Evolutionary conservation across 2,329 filamentous ascomycete species (phyloP).

Genomic region (Boeremia lycopersici): DNA sequence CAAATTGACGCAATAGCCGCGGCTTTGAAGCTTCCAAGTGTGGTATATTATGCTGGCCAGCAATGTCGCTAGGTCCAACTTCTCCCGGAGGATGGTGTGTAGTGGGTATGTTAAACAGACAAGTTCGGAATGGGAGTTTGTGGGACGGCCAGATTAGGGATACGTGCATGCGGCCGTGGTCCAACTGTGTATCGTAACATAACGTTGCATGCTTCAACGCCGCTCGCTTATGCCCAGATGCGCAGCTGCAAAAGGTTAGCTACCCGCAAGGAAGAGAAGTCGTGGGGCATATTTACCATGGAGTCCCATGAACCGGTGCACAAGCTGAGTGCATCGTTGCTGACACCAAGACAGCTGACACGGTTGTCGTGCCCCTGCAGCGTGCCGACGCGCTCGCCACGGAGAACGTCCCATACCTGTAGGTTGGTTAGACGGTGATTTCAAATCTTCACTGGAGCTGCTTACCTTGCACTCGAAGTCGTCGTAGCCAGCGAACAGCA

Average conservation of each 20-base stretch:
- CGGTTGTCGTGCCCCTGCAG: slow-evolving; percentile 98
- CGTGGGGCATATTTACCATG: slow-evolving; percentile 69
- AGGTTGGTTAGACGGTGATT: slow-evolving; percentile 20
- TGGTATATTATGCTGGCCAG: slow-evolving; percentile 42
- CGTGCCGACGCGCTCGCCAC: slow-evolving; percentile 95
- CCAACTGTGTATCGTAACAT: slow-evolving; percentile 41
- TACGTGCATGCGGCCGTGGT: slow-evolving; percentile 38
- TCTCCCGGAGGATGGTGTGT: slow-evolving; percentile 28
- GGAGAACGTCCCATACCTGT: slow-evolving; percentile 96
- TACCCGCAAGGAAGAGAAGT: slow-evolving; percentile 4
- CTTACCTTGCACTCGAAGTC: slow-evolving; percentile 99
- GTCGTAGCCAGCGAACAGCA: slow-evolving; percentile 96
- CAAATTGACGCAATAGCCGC: slow-evolving; percentile 32
- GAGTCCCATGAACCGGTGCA: slow-evolving; percentile 99
- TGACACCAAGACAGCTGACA: slow-evolving; percentile 97
- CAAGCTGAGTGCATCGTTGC: slow-evolving; percentile 98
- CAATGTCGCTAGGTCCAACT: slow-evolving; percentile 28
- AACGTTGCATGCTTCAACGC: slow-evolving; percentile 30
- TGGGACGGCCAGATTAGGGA: slow-evolving; percentile 28
- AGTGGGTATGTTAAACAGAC: slow-evolving; percentile 40
- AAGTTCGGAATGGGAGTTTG: slow-evolving; percentile 19
- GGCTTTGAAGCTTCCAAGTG: slow-evolving; percentile 33
- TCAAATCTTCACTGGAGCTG: slow-evolving; percentile 8
- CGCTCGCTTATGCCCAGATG: slow-evolving; percentile 56
- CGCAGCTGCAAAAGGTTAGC: slow-evolving; percentile 52